These are phyloP conservation scores for Boletus subparvulus DNA, from an alignment of 768 basidiomycete species.

Conservation along the genomic window DNA sequence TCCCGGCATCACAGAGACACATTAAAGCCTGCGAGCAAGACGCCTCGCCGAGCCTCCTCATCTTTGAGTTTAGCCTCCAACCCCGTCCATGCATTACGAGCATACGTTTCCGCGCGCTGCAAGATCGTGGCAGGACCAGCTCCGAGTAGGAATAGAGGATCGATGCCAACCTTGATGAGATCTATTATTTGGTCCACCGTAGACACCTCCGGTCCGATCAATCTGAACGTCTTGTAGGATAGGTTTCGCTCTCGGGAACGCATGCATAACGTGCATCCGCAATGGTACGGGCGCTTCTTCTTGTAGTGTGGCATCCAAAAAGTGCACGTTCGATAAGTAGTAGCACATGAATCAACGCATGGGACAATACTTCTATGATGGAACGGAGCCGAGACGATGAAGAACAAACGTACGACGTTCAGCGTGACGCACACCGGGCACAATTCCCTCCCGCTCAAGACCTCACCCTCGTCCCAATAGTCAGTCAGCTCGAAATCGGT, in stretches of 20 bases:
- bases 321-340: slow-evolving; percentile 59
- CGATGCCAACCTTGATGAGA: slow-evolving; percentile 51
- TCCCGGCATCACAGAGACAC: neutral
- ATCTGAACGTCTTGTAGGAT: slow-evolving; percentile 61
- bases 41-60: slow-evolving; percentile 57
- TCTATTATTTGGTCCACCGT: slow-evolving; percentile 45
- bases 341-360: neutral
- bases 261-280: slow-evolving; percentile 61
- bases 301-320: slow-evolving; percentile 68
- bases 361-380: no score
- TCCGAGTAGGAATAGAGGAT: neutral
- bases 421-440: slow-evolving; percentile 82
- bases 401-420: slow-evolving; percentile 59
- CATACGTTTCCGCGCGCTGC: slow-evolving; percentile 69
- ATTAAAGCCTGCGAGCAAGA: slow-evolving; percentile 24
- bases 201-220: slow-evolving; percentile 64
- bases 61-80: slow-evolving; percentile 65
- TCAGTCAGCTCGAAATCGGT: slow-evolving; percentile 86
- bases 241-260: slow-evolving; percentile 47
- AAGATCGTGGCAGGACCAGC: slow-evolving; percentile 45
- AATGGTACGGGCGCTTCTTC: slow-evolving; percentile 71
- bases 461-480: slow-evolving; percentile 83
- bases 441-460: slow-evolving; percentile 54
- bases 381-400: neutral
- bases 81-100: slow-evolving; percentile 51